A percentile compares a stretch with the other conserved stretches of the same genome.
phyloP scores from a whole-genome alignment of 352 stramenopile species.

The Phytophthora nicotianae region DNA sequence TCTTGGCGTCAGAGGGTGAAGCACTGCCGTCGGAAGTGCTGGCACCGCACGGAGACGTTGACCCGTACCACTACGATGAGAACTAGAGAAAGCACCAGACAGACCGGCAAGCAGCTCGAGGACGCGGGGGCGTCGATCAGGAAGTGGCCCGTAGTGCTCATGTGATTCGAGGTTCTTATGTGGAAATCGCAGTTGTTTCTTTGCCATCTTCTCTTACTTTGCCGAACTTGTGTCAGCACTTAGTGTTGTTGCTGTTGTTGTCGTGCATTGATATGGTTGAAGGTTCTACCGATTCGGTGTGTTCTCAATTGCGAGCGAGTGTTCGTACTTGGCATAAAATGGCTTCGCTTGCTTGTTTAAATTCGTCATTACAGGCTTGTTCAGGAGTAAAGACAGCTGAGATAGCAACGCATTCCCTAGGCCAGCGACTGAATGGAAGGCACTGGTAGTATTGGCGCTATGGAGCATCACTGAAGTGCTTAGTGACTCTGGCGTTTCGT shows the following conservation, averaged over 20 bases:
- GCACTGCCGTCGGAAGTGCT: conserved; percentile 70
- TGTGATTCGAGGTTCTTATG: conserved; percentile 8
- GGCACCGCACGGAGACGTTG: conserved; percentile 73
- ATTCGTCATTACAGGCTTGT: no score
- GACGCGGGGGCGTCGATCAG: neutral
- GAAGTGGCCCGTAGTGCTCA: conserved; percentile 3
- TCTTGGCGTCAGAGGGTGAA: conserved; percentile 52
- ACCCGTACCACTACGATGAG: conserved; percentile 90
- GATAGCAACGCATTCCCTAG: no score
- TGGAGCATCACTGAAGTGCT: no score
- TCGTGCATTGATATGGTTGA: neutral
- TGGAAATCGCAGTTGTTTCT: conserved; percentile 23
- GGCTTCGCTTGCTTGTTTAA: no score
- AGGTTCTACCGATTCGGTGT: no score
- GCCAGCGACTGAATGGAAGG: no score
- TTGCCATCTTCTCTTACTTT: conserved; percentile 7
- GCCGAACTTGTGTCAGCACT: neutral
- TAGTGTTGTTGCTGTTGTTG: neutral
- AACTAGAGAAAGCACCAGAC: conserved; percentile 46
- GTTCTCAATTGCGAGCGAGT: no score
- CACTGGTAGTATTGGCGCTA: no score
- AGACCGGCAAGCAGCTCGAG: conserved; percentile 13
- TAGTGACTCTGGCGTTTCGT: conserved; percentile 3
- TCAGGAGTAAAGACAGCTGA: no score
- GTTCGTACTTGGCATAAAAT: no score